A percentile compares a stretch with the other conserved stretches of the same genome.
Conservation (phyloP, 1,139 yeast genomes). For the Cylindricascospora bacillispora region DNA sequence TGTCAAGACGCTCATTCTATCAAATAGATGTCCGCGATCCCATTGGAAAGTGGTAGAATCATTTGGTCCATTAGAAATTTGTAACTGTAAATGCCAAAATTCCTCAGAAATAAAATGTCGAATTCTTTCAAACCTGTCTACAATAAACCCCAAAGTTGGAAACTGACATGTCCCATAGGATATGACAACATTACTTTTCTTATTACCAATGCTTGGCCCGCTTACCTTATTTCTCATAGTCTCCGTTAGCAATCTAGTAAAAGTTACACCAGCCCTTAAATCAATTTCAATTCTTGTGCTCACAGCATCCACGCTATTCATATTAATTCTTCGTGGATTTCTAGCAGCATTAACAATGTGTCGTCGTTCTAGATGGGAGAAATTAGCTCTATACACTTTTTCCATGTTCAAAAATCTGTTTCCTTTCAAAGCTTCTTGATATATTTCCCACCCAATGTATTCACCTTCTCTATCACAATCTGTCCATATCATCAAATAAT, state of each 20-base stretch:
- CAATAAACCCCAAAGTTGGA: slow-evolving; percentile 93
- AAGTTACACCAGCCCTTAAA: slow-evolving; percentile 77
- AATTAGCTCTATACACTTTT: slow-evolving; percentile 58
- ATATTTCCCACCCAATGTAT: slow-evolving; percentile 80
- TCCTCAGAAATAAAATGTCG: slow-evolving; percentile 59
- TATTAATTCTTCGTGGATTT: slow-evolving; percentile 50
- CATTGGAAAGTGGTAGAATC: slow-evolving; percentile 35
- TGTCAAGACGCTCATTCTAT: slow-evolving; percentile 47
- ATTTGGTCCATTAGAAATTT: slow-evolving; percentile 30
- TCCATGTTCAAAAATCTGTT: slow-evolving; percentile 34
- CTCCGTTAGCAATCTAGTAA: slow-evolving; percentile 50
- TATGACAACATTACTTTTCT: slow-evolving; percentile 26
- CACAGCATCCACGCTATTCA: slow-evolving; percentile 71
- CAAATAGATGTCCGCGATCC: slow-evolving; percentile 63
- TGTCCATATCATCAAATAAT: slow-evolving; percentile 84
- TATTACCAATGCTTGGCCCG: slow-evolving; percentile 7
- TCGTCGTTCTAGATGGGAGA: slow-evolving; percentile 70
- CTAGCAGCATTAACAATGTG: slow-evolving; percentile 71
- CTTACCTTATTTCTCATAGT: slow-evolving; percentile 19
- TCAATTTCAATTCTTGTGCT: slow-evolving; percentile 79
- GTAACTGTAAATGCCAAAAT: slow-evolving; percentile 63
- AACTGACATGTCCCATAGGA: slow-evolving; percentile 96
- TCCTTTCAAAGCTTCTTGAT: slow-evolving; percentile 47
- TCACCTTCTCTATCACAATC: slow-evolving; percentile 99
- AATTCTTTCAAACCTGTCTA: slow-evolving; percentile 78